Conservation (phyloP, 768 basidiomycete species). For the Pleurotus sapidus region DNA sequence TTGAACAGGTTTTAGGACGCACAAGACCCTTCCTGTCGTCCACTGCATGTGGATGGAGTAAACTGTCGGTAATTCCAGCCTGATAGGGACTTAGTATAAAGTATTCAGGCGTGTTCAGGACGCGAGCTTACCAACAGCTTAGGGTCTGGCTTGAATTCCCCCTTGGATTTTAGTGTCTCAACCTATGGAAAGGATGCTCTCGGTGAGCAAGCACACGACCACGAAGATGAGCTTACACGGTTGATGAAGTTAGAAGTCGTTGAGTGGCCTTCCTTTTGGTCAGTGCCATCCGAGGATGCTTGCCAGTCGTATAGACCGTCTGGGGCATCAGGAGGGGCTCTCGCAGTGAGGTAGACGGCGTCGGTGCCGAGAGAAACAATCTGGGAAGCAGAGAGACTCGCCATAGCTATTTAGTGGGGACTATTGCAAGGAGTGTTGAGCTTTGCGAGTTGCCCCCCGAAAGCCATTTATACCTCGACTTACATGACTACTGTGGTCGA, state of each 20-base stretch:
- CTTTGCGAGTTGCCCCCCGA: too few species aligned
- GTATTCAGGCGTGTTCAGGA: background rate
- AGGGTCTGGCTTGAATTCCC: constrained; percentile 19
- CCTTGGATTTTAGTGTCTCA: constrained; percentile 17
- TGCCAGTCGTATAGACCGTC: constrained; percentile 46
- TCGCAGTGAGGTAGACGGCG: constrained; percentile 28
- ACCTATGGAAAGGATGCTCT: constrained; percentile 9
- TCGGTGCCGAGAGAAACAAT: constrained; percentile 27
- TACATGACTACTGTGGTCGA: too few species aligned
- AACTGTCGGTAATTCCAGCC: constrained; percentile 26
- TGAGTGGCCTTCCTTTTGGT: constrained; percentile 28
- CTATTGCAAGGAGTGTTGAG: too few species aligned
- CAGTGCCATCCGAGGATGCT: constrained; percentile 23
- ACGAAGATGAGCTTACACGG: constrained; percentile 12
- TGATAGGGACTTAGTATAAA: constrained; percentile 3
- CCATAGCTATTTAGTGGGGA: background rate
- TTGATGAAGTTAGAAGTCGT: constrained; percentile 28
- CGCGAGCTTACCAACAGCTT: background rate
- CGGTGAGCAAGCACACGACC: background rate
- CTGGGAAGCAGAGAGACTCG: constrained; percentile 18
- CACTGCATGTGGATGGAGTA: constrained; percentile 30
- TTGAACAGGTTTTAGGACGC: background rate
- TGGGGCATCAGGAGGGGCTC: constrained; percentile 35
- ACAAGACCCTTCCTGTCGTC: constrained; percentile 39
- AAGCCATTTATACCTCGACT: too few species aligned